Evolutionary conservation across 257 asterid genomes (phyloP).

Genomic region (Ehretia macrophylla): DNA sequence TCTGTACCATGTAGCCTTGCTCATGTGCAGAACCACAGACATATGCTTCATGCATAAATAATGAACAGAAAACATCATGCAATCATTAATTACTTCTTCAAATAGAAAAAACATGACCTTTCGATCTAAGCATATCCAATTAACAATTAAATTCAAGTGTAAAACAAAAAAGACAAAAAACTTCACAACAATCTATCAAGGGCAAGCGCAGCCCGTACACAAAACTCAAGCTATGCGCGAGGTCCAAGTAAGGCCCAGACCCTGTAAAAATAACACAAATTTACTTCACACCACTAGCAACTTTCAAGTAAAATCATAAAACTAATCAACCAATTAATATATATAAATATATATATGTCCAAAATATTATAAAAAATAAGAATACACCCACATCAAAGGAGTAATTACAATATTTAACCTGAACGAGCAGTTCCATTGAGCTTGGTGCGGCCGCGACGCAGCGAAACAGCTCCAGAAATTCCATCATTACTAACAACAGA

Average conservation of each 20-base stretch:
- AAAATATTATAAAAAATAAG: not conserved
- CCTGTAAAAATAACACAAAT: too few relatives aligned
- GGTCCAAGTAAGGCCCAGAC: too few relatives aligned
- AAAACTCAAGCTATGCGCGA: too few relatives aligned
- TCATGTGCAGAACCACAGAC: slow-evolving; percentile 7
- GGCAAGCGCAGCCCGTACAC: too few relatives aligned
- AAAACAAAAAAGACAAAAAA: too few relatives aligned
- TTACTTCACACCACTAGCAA: not conserved
- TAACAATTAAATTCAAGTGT: not conserved
- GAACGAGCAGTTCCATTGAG: slow-evolving; percentile 24
- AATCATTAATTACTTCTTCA: slow-evolving; percentile 1
- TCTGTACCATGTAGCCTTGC: not conserved
- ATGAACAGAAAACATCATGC: slow-evolving; percentile 7
- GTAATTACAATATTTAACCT: slow-evolving; percentile 27
- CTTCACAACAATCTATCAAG: too few relatives aligned
- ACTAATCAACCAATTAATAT: not conserved
- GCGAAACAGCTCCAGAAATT: slow-evolving; percentile 28
- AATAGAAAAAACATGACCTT: not conserved
- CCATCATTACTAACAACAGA: slow-evolving; percentile 35
- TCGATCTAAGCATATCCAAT: too few relatives aligned
- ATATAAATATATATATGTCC: too few relatives aligned
- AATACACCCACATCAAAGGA: not conserved
- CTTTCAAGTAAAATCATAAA: not conserved
- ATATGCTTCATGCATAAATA: slow-evolving; percentile 22
- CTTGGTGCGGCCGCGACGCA: slow-evolving; percentile 40